These are phyloP conservation scores for Penicillium hesseltinei DNA, from an alignment of 2,329 filamentous ascomycete genomes.

Conservation along the genomic window DNA sequence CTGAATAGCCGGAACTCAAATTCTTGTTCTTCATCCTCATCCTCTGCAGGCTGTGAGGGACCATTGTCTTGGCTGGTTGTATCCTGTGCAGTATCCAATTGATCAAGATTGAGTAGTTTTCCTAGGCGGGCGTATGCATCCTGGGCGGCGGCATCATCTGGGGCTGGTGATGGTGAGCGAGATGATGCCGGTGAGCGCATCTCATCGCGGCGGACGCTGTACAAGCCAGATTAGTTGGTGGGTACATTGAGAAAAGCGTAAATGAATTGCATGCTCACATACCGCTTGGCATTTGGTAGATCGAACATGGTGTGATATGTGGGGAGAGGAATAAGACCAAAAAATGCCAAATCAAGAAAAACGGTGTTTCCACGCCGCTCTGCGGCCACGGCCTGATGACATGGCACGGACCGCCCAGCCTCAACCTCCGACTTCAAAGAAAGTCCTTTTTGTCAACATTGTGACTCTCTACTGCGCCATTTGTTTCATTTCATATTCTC, in stretches of 20 bases:
- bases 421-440: slow-evolving; percentile 7
- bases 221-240: background rate
- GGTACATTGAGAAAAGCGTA: background rate
- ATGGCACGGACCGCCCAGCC: slow-evolving; percentile 25
- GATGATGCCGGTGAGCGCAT: slow-evolving; percentile 32
- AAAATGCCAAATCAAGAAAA: slow-evolving; percentile 8
- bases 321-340: background rate
- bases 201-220: slow-evolving; percentile 39
- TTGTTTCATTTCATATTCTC: slow-evolving; percentile 4
- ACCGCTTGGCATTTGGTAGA: slow-evolving; percentile 39
- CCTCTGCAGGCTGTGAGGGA: slow-evolving; percentile 1
- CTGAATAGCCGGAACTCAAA: slow-evolving; percentile 46
- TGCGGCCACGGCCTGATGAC: slow-evolving; percentile 26
- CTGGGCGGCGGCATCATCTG: slow-evolving; percentile 25
- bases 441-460: slow-evolving; percentile 6
- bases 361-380: slow-evolving; percentile 11
- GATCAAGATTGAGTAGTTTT: slow-evolving; percentile 36
- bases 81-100: slow-evolving; percentile 14
- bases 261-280: background rate
- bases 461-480: slow-evolving; percentile 7
- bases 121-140: slow-evolving; percentile 34
- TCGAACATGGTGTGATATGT: slow-evolving; percentile 34
- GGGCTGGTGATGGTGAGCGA: slow-evolving; percentile 32
- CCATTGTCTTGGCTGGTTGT: slow-evolving; percentile 2
- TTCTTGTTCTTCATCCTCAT: slow-evolving; percentile 42